phyloP scores from a whole-genome alignment of 1,284 basidiomycete species.

The Puccinia horiana region DNA sequence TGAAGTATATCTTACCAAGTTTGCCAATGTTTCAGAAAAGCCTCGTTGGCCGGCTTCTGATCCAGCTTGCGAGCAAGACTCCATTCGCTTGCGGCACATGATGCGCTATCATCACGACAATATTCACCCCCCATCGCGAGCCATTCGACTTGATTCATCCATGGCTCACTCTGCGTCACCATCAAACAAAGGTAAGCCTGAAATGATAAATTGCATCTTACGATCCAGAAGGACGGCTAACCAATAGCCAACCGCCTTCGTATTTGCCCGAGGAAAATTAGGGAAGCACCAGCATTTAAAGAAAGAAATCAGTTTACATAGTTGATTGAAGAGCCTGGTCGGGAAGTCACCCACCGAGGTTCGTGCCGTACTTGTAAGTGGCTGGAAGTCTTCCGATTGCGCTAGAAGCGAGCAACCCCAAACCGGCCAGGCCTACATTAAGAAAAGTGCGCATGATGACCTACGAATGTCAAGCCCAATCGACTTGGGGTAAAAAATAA shows the following conservation, averaged over 20 bases:
- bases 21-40: slow-evolving; percentile 69
- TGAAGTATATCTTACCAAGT: slow-evolving; percentile 48
- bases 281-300: background rate
- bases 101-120: slow-evolving; percentile 63
- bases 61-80: slow-evolving; percentile 63
- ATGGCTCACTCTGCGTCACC: slow-evolving; percentile 62
- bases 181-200: background rate
- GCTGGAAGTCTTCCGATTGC: slow-evolving; percentile 5
- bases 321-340: background rate
- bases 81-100: slow-evolving; percentile 68
- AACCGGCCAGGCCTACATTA: background rate
- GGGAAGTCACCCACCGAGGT: slow-evolving; percentile 16
- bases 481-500: background rate
- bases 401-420: background rate
- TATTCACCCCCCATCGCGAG: slow-evolving; percentile 67
- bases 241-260: slow-evolving; percentile 47
- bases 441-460: background rate
- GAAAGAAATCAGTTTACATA: background rate
- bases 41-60: slow-evolving; percentile 65
- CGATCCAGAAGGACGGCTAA: background rate
- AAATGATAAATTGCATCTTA: background rate
- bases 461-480: background rate
- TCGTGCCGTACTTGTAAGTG: slow-evolving; percentile 26
- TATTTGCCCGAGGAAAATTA: background rate
- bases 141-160: slow-evolving; percentile 75